Percentiles rank a stretch among this genome's conserved stretches.
Evolutionary conservation across 176 grass and related monocot species (phyloP).

Genomic region (Aechmea fasciata): DNA sequence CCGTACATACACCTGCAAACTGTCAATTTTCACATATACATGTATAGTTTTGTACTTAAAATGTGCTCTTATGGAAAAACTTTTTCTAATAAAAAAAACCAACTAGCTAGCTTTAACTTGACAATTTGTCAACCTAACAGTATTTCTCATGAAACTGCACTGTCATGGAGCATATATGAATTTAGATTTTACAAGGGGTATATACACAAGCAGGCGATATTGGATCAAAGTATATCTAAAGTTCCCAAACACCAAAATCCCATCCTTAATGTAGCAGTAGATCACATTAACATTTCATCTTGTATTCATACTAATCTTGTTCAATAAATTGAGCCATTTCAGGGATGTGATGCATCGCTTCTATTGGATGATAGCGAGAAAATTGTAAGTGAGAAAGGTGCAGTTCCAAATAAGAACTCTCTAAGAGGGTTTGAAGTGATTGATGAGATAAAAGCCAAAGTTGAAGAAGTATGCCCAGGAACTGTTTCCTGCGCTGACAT

Average conservation of each 20-base stretch:
- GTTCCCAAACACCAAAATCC: slow-evolving; percentile 13
- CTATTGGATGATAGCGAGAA: slow-evolving; percentile 52
- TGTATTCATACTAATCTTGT: neutral
- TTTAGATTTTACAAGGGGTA: too few species aligned
- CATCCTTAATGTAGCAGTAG: neutral
- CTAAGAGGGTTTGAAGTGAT: slow-evolving; percentile 76
- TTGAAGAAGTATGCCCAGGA: slow-evolving; percentile 69
- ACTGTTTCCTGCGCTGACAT: slow-evolving; percentile 68
- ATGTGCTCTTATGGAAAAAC: too few species aligned
- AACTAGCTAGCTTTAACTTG: too few species aligned
- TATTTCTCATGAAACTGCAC: too few species aligned
- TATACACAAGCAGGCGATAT: too few species aligned
- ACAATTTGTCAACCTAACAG: too few species aligned
- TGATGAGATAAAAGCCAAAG: slow-evolving; percentile 62
- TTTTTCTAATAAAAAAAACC: too few species aligned
- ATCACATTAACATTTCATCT: neutral
- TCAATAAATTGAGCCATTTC: slow-evolving; percentile 15
- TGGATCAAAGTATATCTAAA: too few species aligned
- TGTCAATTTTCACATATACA: neutral
- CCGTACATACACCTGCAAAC: neutral
- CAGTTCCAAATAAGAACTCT: slow-evolving; percentile 62
- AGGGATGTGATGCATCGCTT: slow-evolving; percentile 75
- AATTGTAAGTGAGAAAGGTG: slow-evolving; percentile 49
- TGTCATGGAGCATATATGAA: too few species aligned
- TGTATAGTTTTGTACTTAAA: too few species aligned